Conservation (phyloP, 176 grass and related monocot genomes). For the Oryza nivara region DNA sequence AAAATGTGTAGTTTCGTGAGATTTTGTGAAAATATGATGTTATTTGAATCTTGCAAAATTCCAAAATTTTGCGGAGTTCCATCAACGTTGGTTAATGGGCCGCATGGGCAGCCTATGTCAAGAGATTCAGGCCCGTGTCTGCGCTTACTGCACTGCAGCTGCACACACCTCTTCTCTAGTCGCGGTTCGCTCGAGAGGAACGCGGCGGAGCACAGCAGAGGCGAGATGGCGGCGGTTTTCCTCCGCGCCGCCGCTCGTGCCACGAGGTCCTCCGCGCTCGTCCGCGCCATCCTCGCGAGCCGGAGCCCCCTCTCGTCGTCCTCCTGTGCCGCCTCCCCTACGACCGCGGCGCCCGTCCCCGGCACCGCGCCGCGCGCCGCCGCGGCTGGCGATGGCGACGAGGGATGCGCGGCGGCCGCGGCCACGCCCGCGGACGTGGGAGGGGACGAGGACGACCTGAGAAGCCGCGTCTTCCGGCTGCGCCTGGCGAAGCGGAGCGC, state of each 20-base stretch:
- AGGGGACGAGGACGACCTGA: slow-evolving; percentile 51
- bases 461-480: slow-evolving; percentile 66
- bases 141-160: neutral
- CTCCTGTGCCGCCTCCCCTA: neutral
- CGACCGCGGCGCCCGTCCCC: neutral
- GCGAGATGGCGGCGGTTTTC: slow-evolving; percentile 50
- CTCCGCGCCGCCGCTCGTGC: slow-evolving; percentile 33
- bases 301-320: slow-evolving; percentile 33
- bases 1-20: too few species aligned
- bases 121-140: neutral
- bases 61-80: too few species aligned
- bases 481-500: slow-evolving; percentile 78
- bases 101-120: neutral
- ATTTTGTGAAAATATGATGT: too few species aligned
- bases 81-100: neutral
- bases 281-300: slow-evolving; percentile 17
- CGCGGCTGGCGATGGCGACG: slow-evolving; percentile 23
- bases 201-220: neutral
- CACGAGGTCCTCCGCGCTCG: slow-evolving; percentile 26
- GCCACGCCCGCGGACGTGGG: neutral
- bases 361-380: neutral
- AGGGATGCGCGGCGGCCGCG: neutral
- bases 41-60: too few species aligned
- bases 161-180: neutral
- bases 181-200: neutral